These are phyloP conservation scores for Tolypocladium pustulatum DNA, from an alignment of 2,329 filamentous ascomycete species.

Conservation along the genomic window DNA sequence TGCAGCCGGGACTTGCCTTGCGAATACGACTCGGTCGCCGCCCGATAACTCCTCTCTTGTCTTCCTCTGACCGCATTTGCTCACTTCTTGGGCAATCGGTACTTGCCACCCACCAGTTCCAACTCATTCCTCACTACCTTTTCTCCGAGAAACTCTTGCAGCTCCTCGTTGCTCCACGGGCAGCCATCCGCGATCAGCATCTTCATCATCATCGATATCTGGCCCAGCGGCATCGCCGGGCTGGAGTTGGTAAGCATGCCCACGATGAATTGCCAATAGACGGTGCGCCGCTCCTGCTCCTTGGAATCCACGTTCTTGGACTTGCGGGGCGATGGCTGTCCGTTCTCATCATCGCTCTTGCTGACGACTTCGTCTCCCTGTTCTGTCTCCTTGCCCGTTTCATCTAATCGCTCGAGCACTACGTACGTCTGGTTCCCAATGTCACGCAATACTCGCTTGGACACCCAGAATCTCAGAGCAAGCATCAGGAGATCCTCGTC, in stretches of 20 bases:
- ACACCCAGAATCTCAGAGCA: constrained; percentile 63
- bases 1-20: not conserved
- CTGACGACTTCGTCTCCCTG: constrained; percentile 17
- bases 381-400: constrained; percentile 15
- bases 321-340: constrained; percentile 35
- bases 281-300: constrained; percentile 44
- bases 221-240: constrained; percentile 63
- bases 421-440: constrained; percentile 43
- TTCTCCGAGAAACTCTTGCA: constrained; percentile 66
- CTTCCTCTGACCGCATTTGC: not conserved
- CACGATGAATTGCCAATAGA: constrained; percentile 88
- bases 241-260: constrained; percentile 93
- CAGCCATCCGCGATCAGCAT: constrained; percentile 85
- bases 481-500: constrained; percentile 60
- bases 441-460: constrained; percentile 54
- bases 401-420: constrained; percentile 56
- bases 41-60: not conserved
- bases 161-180: constrained; percentile 78
- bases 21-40: not conserved
- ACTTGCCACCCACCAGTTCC: constrained; percentile 61
- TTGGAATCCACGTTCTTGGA: constrained; percentile 51
- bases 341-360: constrained; percentile 12
- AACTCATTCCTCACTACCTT: constrained; percentile 66
- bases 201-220: constrained; percentile 91
- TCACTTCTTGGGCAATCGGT: constrained; percentile 53